These are phyloP conservation scores for Emmonsiellopsis sp. DNA, from an alignment of 2,329 filamentous ascomycete species.

Conservation along the genomic window DNA sequence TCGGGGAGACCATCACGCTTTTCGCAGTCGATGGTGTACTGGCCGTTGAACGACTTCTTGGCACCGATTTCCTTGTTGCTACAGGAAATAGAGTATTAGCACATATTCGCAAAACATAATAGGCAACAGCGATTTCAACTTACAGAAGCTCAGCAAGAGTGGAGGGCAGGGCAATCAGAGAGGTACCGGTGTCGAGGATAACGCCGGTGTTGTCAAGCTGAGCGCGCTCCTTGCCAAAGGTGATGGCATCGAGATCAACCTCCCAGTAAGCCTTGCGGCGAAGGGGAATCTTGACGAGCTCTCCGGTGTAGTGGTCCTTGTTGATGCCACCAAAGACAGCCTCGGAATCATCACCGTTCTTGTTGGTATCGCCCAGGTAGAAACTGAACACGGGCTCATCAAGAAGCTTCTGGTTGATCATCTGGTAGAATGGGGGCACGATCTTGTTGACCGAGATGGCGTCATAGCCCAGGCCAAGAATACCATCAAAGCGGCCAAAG, in stretches of 20 bases:
- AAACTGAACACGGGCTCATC: slow-evolving; percentile 94
- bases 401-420: slow-evolving; percentile 80
- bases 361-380: slow-evolving; percentile 72
- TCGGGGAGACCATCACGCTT: slow-evolving; percentile 79
- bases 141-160: slow-evolving; percentile 83
- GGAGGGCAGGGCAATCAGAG: slow-evolving; percentile 86
- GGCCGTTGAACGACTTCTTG: slow-evolving; percentile 94
- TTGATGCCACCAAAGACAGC: slow-evolving; percentile 85
- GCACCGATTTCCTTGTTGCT: slow-evolving; percentile 92
- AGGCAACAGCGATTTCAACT: slow-evolving; percentile 20
- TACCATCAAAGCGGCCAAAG: slow-evolving; percentile 95
- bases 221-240: slow-evolving; percentile 74
- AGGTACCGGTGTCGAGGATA: slow-evolving; percentile 97
- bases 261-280: slow-evolving; percentile 99
- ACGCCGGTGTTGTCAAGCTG: slow-evolving; percentile 91
- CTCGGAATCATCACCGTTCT: slow-evolving; percentile 67
- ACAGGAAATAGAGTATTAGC: background rate
- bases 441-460: slow-evolving; percentile 96
- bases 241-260: slow-evolving; percentile 88
- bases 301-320: slow-evolving; percentile 68
- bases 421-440: slow-evolving; percentile 90
- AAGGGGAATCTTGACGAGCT: slow-evolving; percentile 86
- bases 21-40: slow-evolving; percentile 86
- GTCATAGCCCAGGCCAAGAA: slow-evolving; percentile 88
- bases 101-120: background rate